A percentile compares a stretch with the other conserved stretches of the same genome.
Conservation (phyloP, 495 filamentous ascomycete species). For the Stereocaulon alpinum region DNA sequence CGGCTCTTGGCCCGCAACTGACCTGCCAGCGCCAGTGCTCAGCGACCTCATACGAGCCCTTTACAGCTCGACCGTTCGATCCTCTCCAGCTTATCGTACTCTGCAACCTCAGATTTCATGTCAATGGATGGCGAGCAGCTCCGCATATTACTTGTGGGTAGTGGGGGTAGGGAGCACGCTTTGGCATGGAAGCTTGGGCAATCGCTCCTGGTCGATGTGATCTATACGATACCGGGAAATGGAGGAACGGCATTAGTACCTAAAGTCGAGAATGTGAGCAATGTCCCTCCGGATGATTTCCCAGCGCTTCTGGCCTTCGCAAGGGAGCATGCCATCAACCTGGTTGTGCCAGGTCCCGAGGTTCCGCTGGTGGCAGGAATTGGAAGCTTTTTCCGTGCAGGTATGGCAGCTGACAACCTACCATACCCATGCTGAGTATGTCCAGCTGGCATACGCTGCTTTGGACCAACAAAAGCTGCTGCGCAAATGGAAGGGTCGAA, state of each 20-base stretch:
- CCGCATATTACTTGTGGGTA: constrained; percentile 76
- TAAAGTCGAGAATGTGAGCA: constrained; percentile 62
- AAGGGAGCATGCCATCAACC: constrained; percentile 59
- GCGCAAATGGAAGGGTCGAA: constrained; percentile 93
- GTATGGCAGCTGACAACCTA: constrained; percentile 30
- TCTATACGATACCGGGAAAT: constrained; percentile 39
- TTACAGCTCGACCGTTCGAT: no score
- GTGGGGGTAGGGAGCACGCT: constrained; percentile 89
- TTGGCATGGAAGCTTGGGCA: constrained; percentile 89
- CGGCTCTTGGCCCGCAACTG: no score
- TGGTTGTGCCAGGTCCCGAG: constrained; percentile 87
- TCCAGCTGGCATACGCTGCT: constrained; percentile 64
- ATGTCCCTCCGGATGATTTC: constrained; percentile 63
- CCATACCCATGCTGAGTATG: constrained; percentile 16
- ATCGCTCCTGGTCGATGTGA: constrained; percentile 37
- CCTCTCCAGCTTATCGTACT: no score
- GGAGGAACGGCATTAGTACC: constrained; percentile 65
- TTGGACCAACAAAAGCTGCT: constrained; percentile 77
- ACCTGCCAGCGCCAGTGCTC: no score
- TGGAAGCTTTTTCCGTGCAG: constrained; percentile 62
- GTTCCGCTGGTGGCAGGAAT: constrained; percentile 90
- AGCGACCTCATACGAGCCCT: no score
- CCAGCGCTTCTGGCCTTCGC: constrained; percentile 66
- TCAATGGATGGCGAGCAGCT: constrained; percentile 30
- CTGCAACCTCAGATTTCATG: no score